A percentile compares a stretch with the other conserved stretches of the same genome.
Evolutionary conservation across 108 stramenopile genomes (phyloP).

Genomic region (Nitzschia sp.): DNA sequence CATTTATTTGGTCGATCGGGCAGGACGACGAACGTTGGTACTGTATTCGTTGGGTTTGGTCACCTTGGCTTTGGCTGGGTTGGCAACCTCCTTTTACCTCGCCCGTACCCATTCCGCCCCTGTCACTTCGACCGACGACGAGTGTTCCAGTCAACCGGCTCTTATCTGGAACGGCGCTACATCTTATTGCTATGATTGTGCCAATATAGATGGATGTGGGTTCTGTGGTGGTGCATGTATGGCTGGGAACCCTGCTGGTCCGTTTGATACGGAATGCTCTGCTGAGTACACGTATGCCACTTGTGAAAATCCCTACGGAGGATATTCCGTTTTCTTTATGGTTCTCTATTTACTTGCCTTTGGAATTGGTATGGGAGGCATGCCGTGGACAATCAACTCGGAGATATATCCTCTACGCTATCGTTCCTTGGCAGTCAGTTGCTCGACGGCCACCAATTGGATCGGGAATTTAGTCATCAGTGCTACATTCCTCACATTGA

Average conservation of each 20-base stretch:
- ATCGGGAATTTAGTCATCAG: slow-evolving; percentile 70
- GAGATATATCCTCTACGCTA: slow-evolving; percentile 79
- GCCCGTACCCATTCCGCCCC: slow-evolving; percentile 39
- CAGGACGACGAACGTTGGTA: slow-evolving; percentile 65
- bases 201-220: slow-evolving; percentile 60
- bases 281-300: slow-evolving; percentile 31
- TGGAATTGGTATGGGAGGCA: slow-evolving; percentile 79
- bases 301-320: slow-evolving; percentile 56
- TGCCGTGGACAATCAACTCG: slow-evolving; percentile 86
- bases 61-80: slow-evolving; percentile 50
- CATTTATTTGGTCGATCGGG: slow-evolving; percentile 69
- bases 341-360: slow-evolving; percentile 76
- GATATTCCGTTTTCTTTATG: slow-evolving; percentile 68
- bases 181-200: slow-evolving; percentile 68
- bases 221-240: slow-evolving; percentile 52
- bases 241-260: slow-evolving; percentile 32
- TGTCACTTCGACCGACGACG: slow-evolving; percentile 12
- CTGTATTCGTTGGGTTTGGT: slow-evolving; percentile 54
- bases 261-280: slow-evolving; percentile 4
- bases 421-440: slow-evolving; percentile 62
- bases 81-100: slow-evolving; percentile 69
- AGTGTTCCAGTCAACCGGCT: slow-evolving; percentile 43
- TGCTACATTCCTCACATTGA: slow-evolving; percentile 77
- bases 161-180: slow-evolving; percentile 62
- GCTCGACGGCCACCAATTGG: slow-evolving; percentile 78